A percentile compares a stretch with the other conserved stretches of the same genome.
These are phyloP conservation scores for Capsicum rhomboideum DNA, from an alignment of 257 asterid genomes.

Conservation along the genomic window DNA sequence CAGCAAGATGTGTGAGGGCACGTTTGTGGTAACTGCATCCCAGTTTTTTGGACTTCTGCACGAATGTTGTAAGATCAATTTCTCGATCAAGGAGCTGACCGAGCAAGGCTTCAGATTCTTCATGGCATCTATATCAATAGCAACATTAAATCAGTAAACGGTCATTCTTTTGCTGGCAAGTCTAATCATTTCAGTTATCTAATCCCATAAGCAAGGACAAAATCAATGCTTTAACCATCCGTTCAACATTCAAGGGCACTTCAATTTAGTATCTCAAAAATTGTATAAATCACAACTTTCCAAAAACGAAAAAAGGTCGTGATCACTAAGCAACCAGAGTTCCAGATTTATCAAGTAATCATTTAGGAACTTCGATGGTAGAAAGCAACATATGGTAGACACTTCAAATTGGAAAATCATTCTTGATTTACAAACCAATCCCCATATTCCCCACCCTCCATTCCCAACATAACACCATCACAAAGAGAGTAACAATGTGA, in stretches of 20 bases:
- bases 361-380: not conserved
- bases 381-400: not conserved
- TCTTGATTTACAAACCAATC: not conserved
- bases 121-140: slow-evolving; percentile 54
- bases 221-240: not conserved
- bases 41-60: slow-evolving; percentile 81
- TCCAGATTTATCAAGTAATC: not conserved
- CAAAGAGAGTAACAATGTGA: not conserved
- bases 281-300: not conserved
- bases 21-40: slow-evolving; percentile 62
- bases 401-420: not conserved
- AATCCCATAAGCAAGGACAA: not conserved
- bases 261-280: not conserved
- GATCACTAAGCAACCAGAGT: not conserved
- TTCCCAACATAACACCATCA: not conserved
- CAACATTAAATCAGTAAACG: not conserved
- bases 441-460: not conserved
- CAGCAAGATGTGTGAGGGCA: slow-evolving; percentile 81
- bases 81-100: slow-evolving; percentile 73
- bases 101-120: slow-evolving; percentile 68
- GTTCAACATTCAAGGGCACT: not conserved
- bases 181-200: not conserved
- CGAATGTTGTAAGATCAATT: slow-evolving; percentile 60
- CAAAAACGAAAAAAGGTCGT: not conserved
- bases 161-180: not conserved